Base-by-base conservation (phyloP, 2,329 filamentous ascomycete genomes). In the Pyricularia sp. region DNA sequence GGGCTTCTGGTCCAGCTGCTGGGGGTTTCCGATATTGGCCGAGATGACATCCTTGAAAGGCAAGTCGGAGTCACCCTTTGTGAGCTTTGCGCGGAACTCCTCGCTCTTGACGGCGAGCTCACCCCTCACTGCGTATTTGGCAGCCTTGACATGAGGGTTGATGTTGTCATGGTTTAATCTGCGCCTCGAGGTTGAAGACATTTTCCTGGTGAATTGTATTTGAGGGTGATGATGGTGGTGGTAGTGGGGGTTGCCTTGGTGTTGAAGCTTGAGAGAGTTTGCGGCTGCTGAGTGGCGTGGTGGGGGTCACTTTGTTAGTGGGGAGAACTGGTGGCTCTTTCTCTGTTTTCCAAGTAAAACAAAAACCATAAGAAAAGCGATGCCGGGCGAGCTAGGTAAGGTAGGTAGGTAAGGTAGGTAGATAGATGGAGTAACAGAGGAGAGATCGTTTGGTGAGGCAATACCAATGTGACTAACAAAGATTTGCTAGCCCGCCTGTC, bases 11-110 rank as follows among this genome's bases (percentile, higher is more conserved):
- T 97, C 94, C 68, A 99, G 86, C 79, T 99, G 94, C 78, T 99
- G 94, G 4, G 94, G 94, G 81, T 99, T 99, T 74, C 94, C 94
- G 73, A 99, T 99, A 80, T 99, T 99, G 78, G 94, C 94, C 68
- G 90, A 93, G 79, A 99, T 93, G 77, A 99, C 88, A 66, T 91
- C 84, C 71, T 90, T 82, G 77, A 99, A 99, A 62, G 94, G 93
- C 63, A 97, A 82, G 72, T 75, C 75, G 66, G 72, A 75, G 70
- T 76, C 82, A 71, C 83, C 85, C 68, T 85, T 83, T 69, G 81
- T 79, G 67, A 97, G 81, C 72, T 84, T 82, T 64, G 88, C 88
- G 67, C 93, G 88, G 79, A 93, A 96, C 77, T 91, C 84, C 79
- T 99, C 94, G 16, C 92, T 94, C 79, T 90, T 91, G 75, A 96